These are phyloP conservation scores for Vigna nakashimae DNA, from an alignment of 306 rosid genomes.

Conservation along the genomic window DNA sequence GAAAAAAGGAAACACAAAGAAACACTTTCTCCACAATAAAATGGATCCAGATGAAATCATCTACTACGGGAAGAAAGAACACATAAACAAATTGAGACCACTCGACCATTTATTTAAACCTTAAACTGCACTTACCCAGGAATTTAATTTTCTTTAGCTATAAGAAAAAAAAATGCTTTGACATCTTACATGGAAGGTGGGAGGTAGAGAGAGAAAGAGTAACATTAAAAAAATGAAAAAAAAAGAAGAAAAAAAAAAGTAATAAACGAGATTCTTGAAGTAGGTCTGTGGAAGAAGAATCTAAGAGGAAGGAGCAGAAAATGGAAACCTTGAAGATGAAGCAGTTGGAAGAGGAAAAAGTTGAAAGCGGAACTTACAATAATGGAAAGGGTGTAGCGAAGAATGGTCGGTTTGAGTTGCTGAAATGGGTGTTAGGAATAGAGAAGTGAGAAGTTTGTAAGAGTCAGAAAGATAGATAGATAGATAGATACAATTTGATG, in stretches of 20 bases:
- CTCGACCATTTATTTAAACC: background rate
- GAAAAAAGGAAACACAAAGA: background rate
- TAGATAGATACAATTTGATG: constrained; percentile 15
- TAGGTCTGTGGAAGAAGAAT: background rate
- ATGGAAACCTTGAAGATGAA: constrained; percentile 14
- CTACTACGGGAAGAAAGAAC: background rate
- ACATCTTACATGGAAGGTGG: background rate
- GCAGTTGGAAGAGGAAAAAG: background rate
- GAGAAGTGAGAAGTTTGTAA: too few species aligned
- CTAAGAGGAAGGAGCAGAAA: background rate
- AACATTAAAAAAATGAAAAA: background rate
- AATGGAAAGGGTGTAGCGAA: background rate
- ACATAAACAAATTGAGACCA: background rate
- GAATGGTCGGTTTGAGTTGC: background rate
- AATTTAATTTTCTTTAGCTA: background rate
- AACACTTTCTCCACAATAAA: constrained; percentile 9
- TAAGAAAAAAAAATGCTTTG: background rate
- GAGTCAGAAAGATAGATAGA: background rate
- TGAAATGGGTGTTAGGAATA: constrained; percentile 29
- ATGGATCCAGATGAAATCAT: constrained; percentile 27
- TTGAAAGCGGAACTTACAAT: constrained; percentile 16
- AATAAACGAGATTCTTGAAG: background rate
- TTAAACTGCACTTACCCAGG: background rate
- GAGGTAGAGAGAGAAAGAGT: background rate
- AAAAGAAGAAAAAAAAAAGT: background rate